These are phyloP conservation scores for Lentithecium fluviatile DNA, from an alignment of 495 filamentous ascomycete species.

Conservation along the genomic window DNA sequence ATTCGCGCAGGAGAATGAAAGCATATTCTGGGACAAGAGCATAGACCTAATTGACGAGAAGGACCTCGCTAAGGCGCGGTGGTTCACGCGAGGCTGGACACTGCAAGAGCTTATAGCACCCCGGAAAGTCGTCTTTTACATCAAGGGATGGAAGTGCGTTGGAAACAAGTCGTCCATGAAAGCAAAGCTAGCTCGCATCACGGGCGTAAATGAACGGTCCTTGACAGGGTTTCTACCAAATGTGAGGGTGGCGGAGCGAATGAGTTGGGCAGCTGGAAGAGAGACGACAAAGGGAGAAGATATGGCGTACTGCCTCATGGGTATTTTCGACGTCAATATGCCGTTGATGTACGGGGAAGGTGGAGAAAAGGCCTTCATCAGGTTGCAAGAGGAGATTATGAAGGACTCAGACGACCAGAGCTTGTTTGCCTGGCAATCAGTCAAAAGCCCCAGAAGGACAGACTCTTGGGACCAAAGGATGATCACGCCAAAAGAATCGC, in stretches of 20 bases:
- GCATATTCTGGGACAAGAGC: too few relatives aligned
- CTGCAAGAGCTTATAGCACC: conserved; percentile 23
- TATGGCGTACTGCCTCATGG: conserved; percentile 12
- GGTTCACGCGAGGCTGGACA: conserved; percentile 26
- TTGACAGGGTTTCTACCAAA: neutral
- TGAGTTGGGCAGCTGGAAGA: conserved; percentile 7
- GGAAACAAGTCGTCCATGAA: neutral
- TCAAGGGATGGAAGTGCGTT: neutral
- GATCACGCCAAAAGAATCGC: too few relatives aligned
- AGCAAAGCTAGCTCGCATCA: neutral
- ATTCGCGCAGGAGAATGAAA: neutral
- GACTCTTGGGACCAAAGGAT: too few relatives aligned
- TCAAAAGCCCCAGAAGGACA: too few relatives aligned
- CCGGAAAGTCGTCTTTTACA: neutral
- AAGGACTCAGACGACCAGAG: neutral
- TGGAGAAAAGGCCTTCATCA: neutral
- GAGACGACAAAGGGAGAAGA: conserved; percentile 12
- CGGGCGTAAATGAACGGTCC: neutral
- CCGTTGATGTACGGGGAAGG: conserved; percentile 8
- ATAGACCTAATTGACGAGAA: too few relatives aligned
- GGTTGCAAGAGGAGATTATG: conserved; percentile 10
- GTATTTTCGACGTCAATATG: conserved; percentile 16
- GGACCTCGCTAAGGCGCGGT: neutral
- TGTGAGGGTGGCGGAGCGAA: neutral
- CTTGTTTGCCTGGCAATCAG: conserved; percentile 2